phyloP scores from a whole-genome alignment of 768 basidiomycete species.

The Butyriboletus loyo region DNA sequence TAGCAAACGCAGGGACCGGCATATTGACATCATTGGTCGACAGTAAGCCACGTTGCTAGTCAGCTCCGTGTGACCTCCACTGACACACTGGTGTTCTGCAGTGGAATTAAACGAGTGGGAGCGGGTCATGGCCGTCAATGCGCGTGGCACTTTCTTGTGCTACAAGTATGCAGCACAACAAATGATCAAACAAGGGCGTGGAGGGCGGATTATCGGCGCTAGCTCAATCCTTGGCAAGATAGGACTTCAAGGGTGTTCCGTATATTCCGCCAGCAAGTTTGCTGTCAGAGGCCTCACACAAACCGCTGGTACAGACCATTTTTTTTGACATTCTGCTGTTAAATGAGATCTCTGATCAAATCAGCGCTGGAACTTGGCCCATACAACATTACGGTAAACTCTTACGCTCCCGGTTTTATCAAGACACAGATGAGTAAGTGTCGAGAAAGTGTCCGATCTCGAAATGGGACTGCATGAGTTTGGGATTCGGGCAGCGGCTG shows the following conservation, averaged over 20 bases:
- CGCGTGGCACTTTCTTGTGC: constrained; percentile 54
- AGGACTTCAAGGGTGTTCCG: neutral
- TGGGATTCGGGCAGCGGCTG: neutral
- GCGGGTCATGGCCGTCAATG: constrained; percentile 37
- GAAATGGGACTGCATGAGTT: neutral
- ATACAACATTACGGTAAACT: constrained; percentile 36
- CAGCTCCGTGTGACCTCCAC: rapidly evolving
- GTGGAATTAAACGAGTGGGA: constrained; percentile 1
- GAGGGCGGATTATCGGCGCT: constrained; percentile 53
- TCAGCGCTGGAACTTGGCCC: constrained; percentile 26
- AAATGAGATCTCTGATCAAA: neutral
- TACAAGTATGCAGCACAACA: constrained; percentile 59
- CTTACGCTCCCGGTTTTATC: constrained; percentile 37
- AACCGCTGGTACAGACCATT: constrained; percentile 25
- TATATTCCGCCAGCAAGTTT: constrained; percentile 38
- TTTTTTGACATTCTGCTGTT: neutral
- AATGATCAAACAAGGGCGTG: constrained; percentile 51
- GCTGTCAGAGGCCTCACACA: constrained; percentile 41
- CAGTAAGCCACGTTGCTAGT: neutral
- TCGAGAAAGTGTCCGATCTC: neutral
- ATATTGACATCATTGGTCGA: neutral
- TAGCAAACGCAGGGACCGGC: constrained; percentile 15
- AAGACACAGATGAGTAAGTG: constrained; percentile 28
- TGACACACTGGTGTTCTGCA: neutral
- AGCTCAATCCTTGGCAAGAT: constrained; percentile 8